Conservation (phyloP, 73 alveolate species). For the Blepharisma stoltei region DNA sequence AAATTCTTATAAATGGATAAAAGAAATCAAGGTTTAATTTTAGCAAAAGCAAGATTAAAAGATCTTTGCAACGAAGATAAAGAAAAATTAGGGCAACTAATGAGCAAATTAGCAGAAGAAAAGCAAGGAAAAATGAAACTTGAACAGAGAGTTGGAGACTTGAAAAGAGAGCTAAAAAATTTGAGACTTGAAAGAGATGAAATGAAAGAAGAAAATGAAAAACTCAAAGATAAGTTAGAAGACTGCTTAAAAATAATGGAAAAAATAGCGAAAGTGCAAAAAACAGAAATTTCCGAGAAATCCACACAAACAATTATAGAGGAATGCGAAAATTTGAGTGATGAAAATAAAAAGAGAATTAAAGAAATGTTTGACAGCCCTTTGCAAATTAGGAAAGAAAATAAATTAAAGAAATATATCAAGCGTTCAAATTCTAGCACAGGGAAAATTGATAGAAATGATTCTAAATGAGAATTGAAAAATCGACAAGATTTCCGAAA, state of each 20-base stretch:
- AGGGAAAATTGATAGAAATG: no score
- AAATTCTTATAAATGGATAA: background rate
- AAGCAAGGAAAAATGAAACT: slow-evolving; percentile 28
- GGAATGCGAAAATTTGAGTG: no score
- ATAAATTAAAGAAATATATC: no score
- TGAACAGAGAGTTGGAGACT: background rate
- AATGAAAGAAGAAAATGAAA: background rate
- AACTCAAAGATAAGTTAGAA: background rate
- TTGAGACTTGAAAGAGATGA: background rate
- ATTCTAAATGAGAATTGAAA: no score
- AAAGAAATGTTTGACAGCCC: no score
- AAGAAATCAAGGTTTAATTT: background rate
- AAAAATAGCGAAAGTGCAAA: background rate
- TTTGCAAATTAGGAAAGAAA: no score
- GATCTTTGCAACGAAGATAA: slow-evolving; percentile 43
- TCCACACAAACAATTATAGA: no score
- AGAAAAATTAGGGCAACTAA: slow-evolving; percentile 33
- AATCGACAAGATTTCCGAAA: no score
- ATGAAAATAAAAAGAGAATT: no score
- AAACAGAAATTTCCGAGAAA: no score
- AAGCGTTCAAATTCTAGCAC: no score
- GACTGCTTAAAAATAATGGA: background rate
- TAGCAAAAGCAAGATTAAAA: slow-evolving; percentile 8
- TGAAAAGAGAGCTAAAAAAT: background rate
- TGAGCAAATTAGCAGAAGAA: slow-evolving; percentile 37